Percentiles rank a stretch among this genome's conserved stretches.
phyloP scores from a whole-genome alignment of 2,329 filamentous ascomycete species.

The Xylariaceae sp. region DNA sequence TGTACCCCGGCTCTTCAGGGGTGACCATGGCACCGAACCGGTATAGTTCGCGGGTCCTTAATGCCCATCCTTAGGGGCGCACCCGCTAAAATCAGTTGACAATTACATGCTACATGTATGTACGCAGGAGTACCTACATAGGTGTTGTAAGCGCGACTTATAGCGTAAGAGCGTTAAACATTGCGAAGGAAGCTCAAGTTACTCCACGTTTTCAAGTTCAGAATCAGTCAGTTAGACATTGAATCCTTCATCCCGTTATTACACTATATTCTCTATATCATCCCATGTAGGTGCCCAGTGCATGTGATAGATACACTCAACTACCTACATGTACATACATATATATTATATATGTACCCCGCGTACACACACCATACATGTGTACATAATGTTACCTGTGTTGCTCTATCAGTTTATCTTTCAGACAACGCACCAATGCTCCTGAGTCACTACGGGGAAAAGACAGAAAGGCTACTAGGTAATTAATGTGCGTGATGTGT shows the following conservation, averaged over 20 bases:
- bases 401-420: background rate
- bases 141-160: too few relatives aligned
- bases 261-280: background rate
- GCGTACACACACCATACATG: too few relatives aligned
- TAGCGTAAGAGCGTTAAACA: too few relatives aligned
- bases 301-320: background rate
- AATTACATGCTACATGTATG: background rate
- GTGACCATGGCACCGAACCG: background rate
- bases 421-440: too few relatives aligned
- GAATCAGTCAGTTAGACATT: background rate
- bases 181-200: too few relatives aligned
- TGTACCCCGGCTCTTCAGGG: background rate
- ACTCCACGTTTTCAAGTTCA: too few relatives aligned
- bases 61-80: background rate
- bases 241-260: background rate
- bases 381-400: background rate
- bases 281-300: background rate
- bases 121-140: background rate
- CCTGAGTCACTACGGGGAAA: too few relatives aligned
- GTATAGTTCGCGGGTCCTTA: background rate
- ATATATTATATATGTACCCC: too few relatives aligned
- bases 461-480: too few relatives aligned
- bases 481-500: constrained; percentile 18
- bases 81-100: background rate
- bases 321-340: background rate